Evolutionary conservation across 192 early-diverging fungal species (phyloP), one percentile per base, ranked within the genome.

Genomic region (Dimargaris verticillata): DNA sequence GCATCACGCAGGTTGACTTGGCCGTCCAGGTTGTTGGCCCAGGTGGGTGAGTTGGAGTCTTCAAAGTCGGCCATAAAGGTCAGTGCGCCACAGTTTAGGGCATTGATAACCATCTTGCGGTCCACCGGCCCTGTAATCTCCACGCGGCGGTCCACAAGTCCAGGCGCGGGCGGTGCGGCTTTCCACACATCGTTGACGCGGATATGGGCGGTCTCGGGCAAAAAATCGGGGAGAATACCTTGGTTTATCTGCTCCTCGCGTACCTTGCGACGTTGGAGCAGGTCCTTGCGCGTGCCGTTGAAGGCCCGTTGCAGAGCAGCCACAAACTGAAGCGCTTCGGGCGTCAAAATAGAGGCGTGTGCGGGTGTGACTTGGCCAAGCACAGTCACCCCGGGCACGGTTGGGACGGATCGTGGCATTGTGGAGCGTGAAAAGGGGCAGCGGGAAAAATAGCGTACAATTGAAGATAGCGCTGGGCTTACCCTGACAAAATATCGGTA

Each of bases 21-120:
- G 38, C 95, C 95, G 62, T 79, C 81, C 53, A 93, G 53, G 69
- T 84, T 75, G 82, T 91, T 94, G 62, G 88, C 84, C 92, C 92
- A 97, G n/a, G 92, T 95, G 43, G 95, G 95, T 18, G 90, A 82
- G 76, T 87, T 94, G 24, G 95, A 97, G 77, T 97, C 95, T 84
- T 97, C 95, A 70, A 97, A 94, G 73, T 97, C 95, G 38, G 95
- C 95, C 95, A 97, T 97, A 73, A 89, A 97, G 38, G 92, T 95
- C 61, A 76, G 74, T 33, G 95, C 87, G 4, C 88, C 92, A 26
- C 89, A 88, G 79, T 95, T 97, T 66, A 97, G 81, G 47, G 95
- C 95, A 65, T 97, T 97, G 76, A 97, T 97, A 68, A 97, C 92
- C 95, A 97, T 97, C 76, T 97, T 97, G 70, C 94, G 85, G 76